Evolutionary conservation across 352 stramenopile genomes (phyloP), one percentile per base, ranked within the genome.

Genomic region (Pythium phragmitis): DNA sequence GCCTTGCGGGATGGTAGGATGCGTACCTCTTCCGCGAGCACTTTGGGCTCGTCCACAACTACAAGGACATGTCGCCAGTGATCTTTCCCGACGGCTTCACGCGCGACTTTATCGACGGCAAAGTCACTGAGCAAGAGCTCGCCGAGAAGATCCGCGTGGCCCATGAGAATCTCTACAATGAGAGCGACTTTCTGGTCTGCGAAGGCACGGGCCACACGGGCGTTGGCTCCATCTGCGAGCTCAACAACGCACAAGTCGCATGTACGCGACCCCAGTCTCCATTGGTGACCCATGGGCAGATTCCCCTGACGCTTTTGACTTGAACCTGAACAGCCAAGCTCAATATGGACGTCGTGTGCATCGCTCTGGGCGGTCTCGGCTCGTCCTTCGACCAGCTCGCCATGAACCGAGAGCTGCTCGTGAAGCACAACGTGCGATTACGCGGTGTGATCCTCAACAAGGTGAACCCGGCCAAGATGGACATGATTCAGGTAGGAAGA

Each of bases 81-180:
- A 94, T 99, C 73, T 98, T 99, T 70, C 96, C 96, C 1, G 70
- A 89, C 37, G 96, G 96, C 23, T 99, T 99, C 74, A 99, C 97
- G 43, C 92, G 95, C 68, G 83, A 98, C 57, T 99, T 96, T 67
- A 96, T 99, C 57, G 96, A 99, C 73, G 96, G 96, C 16, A 94
- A 98, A 69, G 87, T 97, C 21, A 96, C 85, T n/a, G 79, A 88
- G 26, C 67, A 81, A 41, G 72, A 95, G 68, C 84, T 96, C 57
- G 77, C 91, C 46, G 69, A 79, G 17, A 73, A 87, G 30, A 98
- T 99, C 55, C 67, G 82, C 43, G 34, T 63, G 23, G 88, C 92
- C 19, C 94, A 97, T 69, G 72, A 75, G 50, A 85, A 89, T 23
- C 74, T 99, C 21, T 77, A 82, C 55, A 68, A 77, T 8, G 64